Percentiles rank a stretch among this genome's conserved stretches.
phyloP scores from a whole-genome alignment of 2,329 filamentous ascomycete genomes.

The Phialophora verrucosa region DNA sequence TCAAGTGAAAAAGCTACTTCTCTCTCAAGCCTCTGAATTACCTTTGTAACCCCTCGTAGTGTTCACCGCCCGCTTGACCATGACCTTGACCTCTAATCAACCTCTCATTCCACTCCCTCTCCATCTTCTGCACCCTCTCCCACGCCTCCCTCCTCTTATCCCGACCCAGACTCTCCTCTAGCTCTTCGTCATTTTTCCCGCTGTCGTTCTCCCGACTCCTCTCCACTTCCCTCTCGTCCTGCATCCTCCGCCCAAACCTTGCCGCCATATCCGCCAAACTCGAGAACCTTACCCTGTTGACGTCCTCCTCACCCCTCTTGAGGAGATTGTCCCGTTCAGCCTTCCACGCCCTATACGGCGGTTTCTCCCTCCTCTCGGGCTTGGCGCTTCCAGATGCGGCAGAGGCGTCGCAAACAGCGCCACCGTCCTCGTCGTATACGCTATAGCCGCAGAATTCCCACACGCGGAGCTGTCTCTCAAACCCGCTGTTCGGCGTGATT shows the following conservation, averaged over 20 bases:
- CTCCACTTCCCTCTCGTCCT: background rate
- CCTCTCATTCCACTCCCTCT: constrained; percentile 18
- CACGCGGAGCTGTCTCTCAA: constrained; percentile 36
- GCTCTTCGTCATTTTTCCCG: background rate
- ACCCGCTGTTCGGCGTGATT: constrained; percentile 37
- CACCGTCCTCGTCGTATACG: background rate
- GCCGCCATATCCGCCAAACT: constrained; percentile 16
- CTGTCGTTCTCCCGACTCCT: background rate
- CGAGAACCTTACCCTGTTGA: constrained; percentile 11
- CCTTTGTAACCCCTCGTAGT: background rate
- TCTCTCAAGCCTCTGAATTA: background rate
- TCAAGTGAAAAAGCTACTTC: background rate
- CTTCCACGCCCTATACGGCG: constrained; percentile 13
- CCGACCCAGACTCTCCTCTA: background rate
- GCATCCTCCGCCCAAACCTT: constrained; percentile 8
- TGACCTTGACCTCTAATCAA: constrained; percentile 5
- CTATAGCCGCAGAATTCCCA: constrained; percentile 29
- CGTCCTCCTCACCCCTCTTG: constrained; percentile 13
- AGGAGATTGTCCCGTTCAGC: constrained; percentile 17
- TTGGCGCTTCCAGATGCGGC: background rate
- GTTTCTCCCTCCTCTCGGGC: constrained; percentile 9
- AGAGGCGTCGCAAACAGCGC: too few species aligned
- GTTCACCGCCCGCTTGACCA: background rate
- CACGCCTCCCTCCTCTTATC: constrained; percentile 2
- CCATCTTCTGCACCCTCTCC: constrained; percentile 15